These are phyloP conservation scores for Boletus insuetus DNA, from an alignment of 768 basidiomycete genomes.

Conservation along the genomic window DNA sequence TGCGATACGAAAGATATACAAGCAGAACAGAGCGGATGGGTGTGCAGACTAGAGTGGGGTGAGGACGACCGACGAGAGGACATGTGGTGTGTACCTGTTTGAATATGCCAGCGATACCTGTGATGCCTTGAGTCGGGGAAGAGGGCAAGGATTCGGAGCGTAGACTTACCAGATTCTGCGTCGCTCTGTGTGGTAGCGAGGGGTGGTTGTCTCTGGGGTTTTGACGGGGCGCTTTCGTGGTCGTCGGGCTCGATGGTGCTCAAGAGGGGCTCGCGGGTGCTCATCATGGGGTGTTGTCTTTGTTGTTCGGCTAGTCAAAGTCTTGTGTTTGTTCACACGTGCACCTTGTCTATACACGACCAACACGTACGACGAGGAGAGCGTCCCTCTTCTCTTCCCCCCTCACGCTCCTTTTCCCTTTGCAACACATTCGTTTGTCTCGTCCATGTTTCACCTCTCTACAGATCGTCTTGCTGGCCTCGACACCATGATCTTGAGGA, in stretches of 20 bases:
- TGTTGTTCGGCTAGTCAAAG: slow-evolving; percentile 1
- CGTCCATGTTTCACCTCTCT: slow-evolving; percentile 37
- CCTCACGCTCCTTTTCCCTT: neutral
- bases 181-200: slow-evolving; percentile 60
- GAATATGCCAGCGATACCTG: slow-evolving; percentile 73
- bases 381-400: neutral
- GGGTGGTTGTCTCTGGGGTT: slow-evolving; percentile 37
- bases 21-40: slow-evolving; percentile 78
- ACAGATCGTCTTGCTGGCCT: slow-evolving; percentile 43
- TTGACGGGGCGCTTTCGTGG: slow-evolving; percentile 32
- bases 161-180: slow-evolving; percentile 65
- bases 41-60: slow-evolving; percentile 63
- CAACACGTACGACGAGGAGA: slow-evolving; percentile 14
- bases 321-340: slow-evolving; percentile 13
- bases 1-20: slow-evolving; percentile 83
- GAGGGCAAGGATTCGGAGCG: neutral
- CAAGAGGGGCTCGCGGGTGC: slow-evolving; percentile 60
- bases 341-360: slow-evolving; percentile 9
- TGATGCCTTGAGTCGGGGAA: slow-evolving; percentile 3
- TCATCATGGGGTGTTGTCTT: slow-evolving; percentile 46
- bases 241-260: slow-evolving; percentile 90
- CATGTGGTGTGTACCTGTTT: slow-evolving; percentile 52
- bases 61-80: slow-evolving; percentile 7
- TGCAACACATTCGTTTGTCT: slow-evolving; percentile 14
- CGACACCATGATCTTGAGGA: slow-evolving; percentile 38